phyloP scores from a whole-genome alignment of 805 yeast genomes.

The Clavispora phyllophila region DNA sequence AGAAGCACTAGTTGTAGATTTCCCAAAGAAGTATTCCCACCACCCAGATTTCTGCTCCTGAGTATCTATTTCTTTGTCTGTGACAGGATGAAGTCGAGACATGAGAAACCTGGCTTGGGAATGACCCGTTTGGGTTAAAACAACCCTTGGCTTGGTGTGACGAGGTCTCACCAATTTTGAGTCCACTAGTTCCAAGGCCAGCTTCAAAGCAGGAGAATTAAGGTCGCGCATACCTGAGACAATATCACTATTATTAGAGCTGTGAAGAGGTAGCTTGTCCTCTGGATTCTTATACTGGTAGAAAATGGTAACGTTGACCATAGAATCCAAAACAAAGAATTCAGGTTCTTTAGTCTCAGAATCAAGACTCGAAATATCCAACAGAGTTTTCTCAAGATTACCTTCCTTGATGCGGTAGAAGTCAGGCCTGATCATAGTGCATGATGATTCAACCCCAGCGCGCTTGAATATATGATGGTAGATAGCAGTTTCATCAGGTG shows the following conservation, averaged over 20 bases:
- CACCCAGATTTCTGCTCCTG: slow-evolving; percentile 3
- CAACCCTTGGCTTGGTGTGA: slow-evolving; percentile 17
- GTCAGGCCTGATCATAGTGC: slow-evolving; percentile 26
- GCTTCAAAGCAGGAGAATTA: background rate
- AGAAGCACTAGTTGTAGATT: background rate
- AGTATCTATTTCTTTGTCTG: slow-evolving; percentile 2
- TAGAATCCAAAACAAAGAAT: slow-evolving; percentile 27
- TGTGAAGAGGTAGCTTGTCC: slow-evolving; percentile 12
- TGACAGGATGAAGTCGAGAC: slow-evolving; percentile 26
- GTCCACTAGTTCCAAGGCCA: slow-evolving; percentile 4
- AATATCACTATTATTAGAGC: slow-evolving; percentile 10
- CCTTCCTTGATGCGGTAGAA: slow-evolving; percentile 13
- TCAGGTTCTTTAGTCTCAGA: background rate
- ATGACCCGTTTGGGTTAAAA: slow-evolving; percentile 32
- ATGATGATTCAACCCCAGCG: slow-evolving; percentile 14
- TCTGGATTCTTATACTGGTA: slow-evolving; percentile 5
- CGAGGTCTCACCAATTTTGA: slow-evolving; percentile 4
- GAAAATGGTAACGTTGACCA: slow-evolving; percentile 24
- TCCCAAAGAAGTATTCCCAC: slow-evolving; percentile 7
- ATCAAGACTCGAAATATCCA: slow-evolving; percentile 16
- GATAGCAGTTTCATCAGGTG: slow-evolving; percentile 44
- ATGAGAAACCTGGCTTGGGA: slow-evolving; percentile 34
- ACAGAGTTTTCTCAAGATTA: slow-evolving; percentile 6
- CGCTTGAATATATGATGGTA: slow-evolving; percentile 30
- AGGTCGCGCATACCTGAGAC: slow-evolving; percentile 1